Conservation (phyloP, 768 basidiomycete species). For the Russula emetica region DNA sequence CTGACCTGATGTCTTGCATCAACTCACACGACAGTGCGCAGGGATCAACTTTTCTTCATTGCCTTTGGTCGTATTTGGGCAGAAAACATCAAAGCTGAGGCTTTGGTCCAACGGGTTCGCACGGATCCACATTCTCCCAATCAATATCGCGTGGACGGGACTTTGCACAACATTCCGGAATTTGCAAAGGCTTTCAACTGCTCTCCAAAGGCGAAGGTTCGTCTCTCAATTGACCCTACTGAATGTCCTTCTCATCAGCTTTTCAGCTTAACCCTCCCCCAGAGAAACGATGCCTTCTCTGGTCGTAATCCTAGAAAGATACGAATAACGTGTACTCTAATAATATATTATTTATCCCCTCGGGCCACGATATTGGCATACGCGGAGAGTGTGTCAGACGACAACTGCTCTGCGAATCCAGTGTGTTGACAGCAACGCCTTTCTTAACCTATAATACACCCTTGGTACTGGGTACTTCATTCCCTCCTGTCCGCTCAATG, state of each 20-base stretch:
- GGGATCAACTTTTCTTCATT: slow-evolving; percentile 94
- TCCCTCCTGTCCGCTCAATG: slow-evolving; percentile 82
- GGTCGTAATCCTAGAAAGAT: slow-evolving; percentile 37
- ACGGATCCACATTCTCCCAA: slow-evolving; percentile 88
- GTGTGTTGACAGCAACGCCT: neutral
- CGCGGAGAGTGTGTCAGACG: neutral
- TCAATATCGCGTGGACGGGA: slow-evolving; percentile 78
- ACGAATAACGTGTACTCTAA: neutral
- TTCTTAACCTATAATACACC: slow-evolving; percentile 62
- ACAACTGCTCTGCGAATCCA: neutral
- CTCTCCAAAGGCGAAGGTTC: slow-evolving; percentile 67
- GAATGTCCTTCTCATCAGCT: slow-evolving; percentile 9
- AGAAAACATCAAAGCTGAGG: slow-evolving; percentile 69
- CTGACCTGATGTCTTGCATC: neutral
- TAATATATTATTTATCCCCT: slow-evolving; percentile 8
- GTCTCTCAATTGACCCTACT: slow-evolving; percentile 3
- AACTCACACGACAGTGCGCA: slow-evolving; percentile 32
- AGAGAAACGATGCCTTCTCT: slow-evolving; percentile 76
- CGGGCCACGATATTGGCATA: neutral
- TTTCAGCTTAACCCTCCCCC: slow-evolving; percentile 74
- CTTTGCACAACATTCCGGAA: slow-evolving; percentile 79
- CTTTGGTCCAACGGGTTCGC: slow-evolving; percentile 74
- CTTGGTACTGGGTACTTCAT: slow-evolving; percentile 95
- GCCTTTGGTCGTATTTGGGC: slow-evolving; percentile 89
- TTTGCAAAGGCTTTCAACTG: slow-evolving; percentile 89